Percentiles rank a stretch among this genome's conserved stretches.
phyloP scores from a whole-genome alignment of 2,329 filamentous ascomycete genomes.

The Harringtonia lauricola region DNA sequence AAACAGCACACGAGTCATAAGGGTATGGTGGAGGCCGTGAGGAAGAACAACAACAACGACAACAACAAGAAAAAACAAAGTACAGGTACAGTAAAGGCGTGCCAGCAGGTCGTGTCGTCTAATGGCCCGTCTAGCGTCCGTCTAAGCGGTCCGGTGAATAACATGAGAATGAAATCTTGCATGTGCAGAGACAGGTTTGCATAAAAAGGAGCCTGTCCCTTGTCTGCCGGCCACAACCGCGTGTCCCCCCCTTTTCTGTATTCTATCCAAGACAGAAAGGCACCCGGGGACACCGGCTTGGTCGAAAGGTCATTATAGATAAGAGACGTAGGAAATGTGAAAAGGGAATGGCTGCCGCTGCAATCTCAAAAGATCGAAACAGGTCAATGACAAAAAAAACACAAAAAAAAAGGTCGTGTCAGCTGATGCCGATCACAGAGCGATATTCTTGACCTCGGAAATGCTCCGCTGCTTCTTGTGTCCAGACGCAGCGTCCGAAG shows the following conservation, averaged over 20 bases:
- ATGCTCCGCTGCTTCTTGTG: slow-evolving; percentile 51
- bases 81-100: not conserved
- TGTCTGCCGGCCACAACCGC: too few species aligned
- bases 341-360: too few species aligned
- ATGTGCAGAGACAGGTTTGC: too few species aligned
- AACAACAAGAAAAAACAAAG: not conserved
- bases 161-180: too few species aligned
- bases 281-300: too few species aligned
- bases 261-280: not conserved
- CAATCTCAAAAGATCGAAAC: too few species aligned
- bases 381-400: not conserved
- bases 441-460: slow-evolving; percentile 38
- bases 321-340: not conserved
- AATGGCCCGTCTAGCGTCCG: too few species aligned
- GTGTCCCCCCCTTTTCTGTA: not conserved
- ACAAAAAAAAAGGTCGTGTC: not conserved
- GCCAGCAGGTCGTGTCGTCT: not conserved
- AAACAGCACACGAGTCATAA: not conserved
- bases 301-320: not conserved
- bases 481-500: slow-evolving; percentile 20
- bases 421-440: slow-evolving; percentile 3
- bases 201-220: too few species aligned
- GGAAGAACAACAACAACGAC: not conserved
- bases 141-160: too few species aligned
- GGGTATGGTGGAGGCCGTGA: too few species aligned